These are phyloP conservation scores for Mycocentrospora acerina DNA, from an alignment of 2,329 filamentous ascomycete genomes.

Conservation along the genomic window DNA sequence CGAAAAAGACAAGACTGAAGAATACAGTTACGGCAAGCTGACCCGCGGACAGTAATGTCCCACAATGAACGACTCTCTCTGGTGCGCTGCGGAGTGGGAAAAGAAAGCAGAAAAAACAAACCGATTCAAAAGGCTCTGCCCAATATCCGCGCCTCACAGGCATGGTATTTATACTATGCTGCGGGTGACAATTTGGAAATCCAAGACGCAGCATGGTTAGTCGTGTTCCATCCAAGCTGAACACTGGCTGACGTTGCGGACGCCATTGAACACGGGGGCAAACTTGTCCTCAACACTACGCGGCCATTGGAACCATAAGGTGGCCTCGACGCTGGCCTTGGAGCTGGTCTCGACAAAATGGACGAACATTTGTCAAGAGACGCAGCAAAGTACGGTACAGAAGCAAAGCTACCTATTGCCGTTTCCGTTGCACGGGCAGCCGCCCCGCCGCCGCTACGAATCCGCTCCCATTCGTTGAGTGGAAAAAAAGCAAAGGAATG, in stretches of 20 bases:
- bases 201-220: conserved; percentile 16
- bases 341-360: too few species aligned
- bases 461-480: too few species aligned
- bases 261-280: conserved; percentile 12
- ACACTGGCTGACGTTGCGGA: conserved; percentile 22
- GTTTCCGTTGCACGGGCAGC: too few species aligned
- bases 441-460: too few species aligned
- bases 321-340: too few species aligned
- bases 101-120: neutral
- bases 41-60: conserved; percentile 4
- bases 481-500: too few species aligned
- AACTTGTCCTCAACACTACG: conserved; percentile 22
- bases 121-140: neutral
- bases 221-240: conserved; percentile 34
- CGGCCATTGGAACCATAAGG: conserved; percentile 29
- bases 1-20: conserved; percentile 14
- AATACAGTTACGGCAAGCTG: conserved; percentile 14
- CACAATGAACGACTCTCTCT: too few species aligned
- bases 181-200: conserved; percentile 11
- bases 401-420: too few species aligned
- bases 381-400: too few species aligned
- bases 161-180: conserved; percentile 27
- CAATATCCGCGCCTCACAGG: conserved; percentile 7
- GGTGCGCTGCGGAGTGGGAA: neutral
- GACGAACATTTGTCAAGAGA: too few species aligned